These are phyloP conservation scores for Ceratobasidium theobromae DNA, from an alignment of 1,284 basidiomycete genomes.

Conservation along the genomic window DNA sequence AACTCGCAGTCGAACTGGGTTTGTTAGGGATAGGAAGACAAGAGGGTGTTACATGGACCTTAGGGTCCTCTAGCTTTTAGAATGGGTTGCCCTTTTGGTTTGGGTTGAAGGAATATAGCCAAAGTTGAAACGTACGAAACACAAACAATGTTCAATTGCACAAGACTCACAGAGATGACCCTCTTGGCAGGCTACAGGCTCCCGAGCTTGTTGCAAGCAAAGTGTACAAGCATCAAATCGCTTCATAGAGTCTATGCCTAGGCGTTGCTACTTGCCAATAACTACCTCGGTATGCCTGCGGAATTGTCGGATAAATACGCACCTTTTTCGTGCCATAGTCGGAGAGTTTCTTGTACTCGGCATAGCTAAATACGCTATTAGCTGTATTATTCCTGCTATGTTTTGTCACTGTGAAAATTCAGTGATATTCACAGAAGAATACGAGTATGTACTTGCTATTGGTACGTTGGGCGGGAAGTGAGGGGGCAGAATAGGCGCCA, in stretches of 20 bases:
- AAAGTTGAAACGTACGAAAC: too few relatives aligned
- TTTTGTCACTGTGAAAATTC: slow-evolving; percentile 11
- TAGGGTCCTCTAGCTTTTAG: too few relatives aligned
- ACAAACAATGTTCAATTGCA: too few relatives aligned
- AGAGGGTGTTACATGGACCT: too few relatives aligned
- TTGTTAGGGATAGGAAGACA: too few relatives aligned
- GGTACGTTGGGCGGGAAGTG: neutral
- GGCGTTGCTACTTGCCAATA: slow-evolving; percentile 60
- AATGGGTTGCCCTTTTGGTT: too few relatives aligned
- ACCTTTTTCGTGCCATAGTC: slow-evolving; percentile 79
- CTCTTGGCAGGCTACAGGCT: slow-evolving; percentile 76
- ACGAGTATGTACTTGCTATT: neutral
- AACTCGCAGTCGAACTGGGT: too few relatives aligned
- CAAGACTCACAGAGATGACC: slow-evolving; percentile 70
- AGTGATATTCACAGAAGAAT: neutral
- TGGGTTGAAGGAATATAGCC: too few relatives aligned
- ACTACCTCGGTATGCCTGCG: slow-evolving; percentile 30
- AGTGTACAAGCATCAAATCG: slow-evolving; percentile 83
- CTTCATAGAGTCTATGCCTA: slow-evolving; percentile 89
- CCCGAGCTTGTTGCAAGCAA: slow-evolving; percentile 75
- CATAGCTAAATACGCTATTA: slow-evolving; percentile 82
- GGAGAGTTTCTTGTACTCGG: slow-evolving; percentile 73
- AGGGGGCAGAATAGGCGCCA: slow-evolving; percentile 7
- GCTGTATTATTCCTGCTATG: slow-evolving; percentile 89
- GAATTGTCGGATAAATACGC: slow-evolving; percentile 39